A percentile compares a stretch with the other conserved stretches of the same genome.
These are phyloP conservation scores for Phialemoniopsis sp. DNA, from an alignment of 2,329 filamentous ascomycete species.

Conservation along the genomic window DNA sequence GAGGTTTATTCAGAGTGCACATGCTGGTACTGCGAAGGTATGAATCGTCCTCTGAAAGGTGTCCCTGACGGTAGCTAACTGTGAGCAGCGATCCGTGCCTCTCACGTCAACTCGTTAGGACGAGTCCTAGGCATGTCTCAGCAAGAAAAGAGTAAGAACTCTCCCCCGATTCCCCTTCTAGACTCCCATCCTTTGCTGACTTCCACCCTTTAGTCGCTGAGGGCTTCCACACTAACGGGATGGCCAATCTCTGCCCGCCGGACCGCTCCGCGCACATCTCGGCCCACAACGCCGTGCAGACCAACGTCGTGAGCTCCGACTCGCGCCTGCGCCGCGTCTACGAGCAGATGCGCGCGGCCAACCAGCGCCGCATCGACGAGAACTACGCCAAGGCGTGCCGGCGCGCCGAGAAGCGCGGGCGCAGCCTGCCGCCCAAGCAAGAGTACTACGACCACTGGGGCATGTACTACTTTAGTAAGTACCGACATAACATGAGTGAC, in stretches of 20 bases:
- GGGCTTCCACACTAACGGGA: constrained; percentile 42
- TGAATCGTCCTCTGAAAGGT: too few species aligned
- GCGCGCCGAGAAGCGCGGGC: constrained; percentile 44
- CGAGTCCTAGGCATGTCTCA: constrained; percentile 39
- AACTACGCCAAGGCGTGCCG: constrained; percentile 52
- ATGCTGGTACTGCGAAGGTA: constrained; percentile 78
- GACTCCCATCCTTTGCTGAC: too few species aligned
- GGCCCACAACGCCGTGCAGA: constrained; percentile 62
- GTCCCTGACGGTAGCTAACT: too few species aligned
- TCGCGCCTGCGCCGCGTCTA: constrained; percentile 1
- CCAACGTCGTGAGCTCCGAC: constrained; percentile 10
- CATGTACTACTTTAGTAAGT: constrained; percentile 35
- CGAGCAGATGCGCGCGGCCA: constrained; percentile 25
- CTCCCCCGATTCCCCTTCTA: too few species aligned
- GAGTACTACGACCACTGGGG: constrained; percentile 53
- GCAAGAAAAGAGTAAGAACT: constrained; percentile 33
- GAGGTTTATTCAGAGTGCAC: constrained; percentile 73
- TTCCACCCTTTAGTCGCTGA: constrained; percentile 25
- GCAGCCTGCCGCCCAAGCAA: constrained; percentile 38
- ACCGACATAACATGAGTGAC: too few species aligned
- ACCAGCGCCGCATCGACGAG: constrained; percentile 36
- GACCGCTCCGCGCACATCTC: constrained; percentile 66
- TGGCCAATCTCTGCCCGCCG: constrained; percentile 44
- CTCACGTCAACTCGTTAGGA: constrained; percentile 43
- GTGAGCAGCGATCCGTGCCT: constrained; percentile 45